Evolutionary conservation across 2,329 filamentous ascomycete genomes (phyloP).

Genomic region (Verticillium dahliae): DNA sequence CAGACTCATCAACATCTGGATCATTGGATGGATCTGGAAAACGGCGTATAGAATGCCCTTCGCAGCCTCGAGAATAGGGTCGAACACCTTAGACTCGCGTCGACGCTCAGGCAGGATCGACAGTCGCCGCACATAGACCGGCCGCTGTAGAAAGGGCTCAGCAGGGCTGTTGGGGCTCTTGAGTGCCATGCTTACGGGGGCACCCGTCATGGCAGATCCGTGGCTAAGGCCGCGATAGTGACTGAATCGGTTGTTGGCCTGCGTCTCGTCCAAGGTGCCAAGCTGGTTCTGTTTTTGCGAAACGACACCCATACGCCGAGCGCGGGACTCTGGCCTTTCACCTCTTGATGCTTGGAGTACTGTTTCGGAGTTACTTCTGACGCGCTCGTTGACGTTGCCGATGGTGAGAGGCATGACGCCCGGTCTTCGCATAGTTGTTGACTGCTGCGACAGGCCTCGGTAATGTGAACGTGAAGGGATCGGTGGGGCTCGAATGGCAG

Average conservation of each 20-base stretch:
- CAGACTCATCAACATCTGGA: conserved; percentile 58
- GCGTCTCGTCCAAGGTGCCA: conserved; percentile 55
- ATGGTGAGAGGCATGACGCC: conserved; percentile 66
- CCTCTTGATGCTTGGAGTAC: conserved; percentile 40
- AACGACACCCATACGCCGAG: conserved; percentile 58
- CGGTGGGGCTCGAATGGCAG: conserved; percentile 60
- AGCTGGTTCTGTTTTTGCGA: conserved; percentile 54
- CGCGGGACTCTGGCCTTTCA: conserved; percentile 48
- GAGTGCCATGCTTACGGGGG: conserved; percentile 25
- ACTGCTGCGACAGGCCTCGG: conserved; percentile 66
- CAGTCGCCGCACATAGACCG: conserved; percentile 56
- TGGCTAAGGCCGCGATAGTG: conserved; percentile 62
- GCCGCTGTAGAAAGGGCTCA: conserved; percentile 49
- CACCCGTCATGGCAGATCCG: conserved; percentile 60
- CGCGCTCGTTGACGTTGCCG: conserved; percentile 61
- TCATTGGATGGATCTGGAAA: conserved; percentile 62
- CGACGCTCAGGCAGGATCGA: conserved; percentile 58
- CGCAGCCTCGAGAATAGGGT: conserved; percentile 57
- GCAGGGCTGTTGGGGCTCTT: conserved; percentile 55
- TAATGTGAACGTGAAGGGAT: conserved; percentile 79
- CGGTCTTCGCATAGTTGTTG: conserved; percentile 57
- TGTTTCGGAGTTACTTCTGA: conserved; percentile 60
- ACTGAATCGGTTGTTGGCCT: conserved; percentile 58
- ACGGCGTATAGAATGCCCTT: conserved; percentile 62
- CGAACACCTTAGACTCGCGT: conserved; percentile 53